Evolutionary conservation across 352 stramenopile genomes (phyloP), one percentile per base, ranked within the genome.

Genomic region (Plasmopara halstedii): DNA sequence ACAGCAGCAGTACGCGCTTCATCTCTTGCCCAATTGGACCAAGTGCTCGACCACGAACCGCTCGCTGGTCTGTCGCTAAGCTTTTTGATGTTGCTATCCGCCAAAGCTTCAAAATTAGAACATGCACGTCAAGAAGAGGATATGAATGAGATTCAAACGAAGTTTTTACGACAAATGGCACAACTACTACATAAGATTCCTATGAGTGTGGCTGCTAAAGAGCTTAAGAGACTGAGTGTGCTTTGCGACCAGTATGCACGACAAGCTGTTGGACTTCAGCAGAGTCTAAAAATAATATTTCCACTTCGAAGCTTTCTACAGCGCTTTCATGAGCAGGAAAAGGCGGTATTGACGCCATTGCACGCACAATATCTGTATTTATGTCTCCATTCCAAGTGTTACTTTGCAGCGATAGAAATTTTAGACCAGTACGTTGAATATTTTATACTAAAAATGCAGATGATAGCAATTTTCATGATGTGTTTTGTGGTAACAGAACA

Each of bases 321-420:
- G 4, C 72, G 74, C 50, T 80, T 87, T 47, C 56, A 81, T 53
- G 45, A 71, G 42, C 67, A 87, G 13, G 69, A 64, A 32, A 46
- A 83, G 50, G 66, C 56, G 15, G 50, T 58, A 42, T 50, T 93
- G 38, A 90, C 76, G 26, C 70, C 76, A 17, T 37, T 88, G 17
- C 82, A 91, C 47, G 70, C 50, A 9, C 61, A 76, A 14, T 88
- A 88, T 53, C 73, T 88, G 33, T 84, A 86, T 66, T 73, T 89
- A 53, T 91, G 79, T 48, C 64, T 91, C 21, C 59, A 83, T 27
- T 62, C 77, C 56, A 91, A 89, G 64, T 84, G 70, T 56, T 94
- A 90, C 66, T 66, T 67, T 25, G 74, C 79, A 11, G 74, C 77
- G 6, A 67, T 69, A 51, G 67, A 87, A 38, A 68, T 88, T 14